phyloP scores from a whole-genome alignment of 306 rosid species.

The Cyclanthera cordifolia region DNA sequence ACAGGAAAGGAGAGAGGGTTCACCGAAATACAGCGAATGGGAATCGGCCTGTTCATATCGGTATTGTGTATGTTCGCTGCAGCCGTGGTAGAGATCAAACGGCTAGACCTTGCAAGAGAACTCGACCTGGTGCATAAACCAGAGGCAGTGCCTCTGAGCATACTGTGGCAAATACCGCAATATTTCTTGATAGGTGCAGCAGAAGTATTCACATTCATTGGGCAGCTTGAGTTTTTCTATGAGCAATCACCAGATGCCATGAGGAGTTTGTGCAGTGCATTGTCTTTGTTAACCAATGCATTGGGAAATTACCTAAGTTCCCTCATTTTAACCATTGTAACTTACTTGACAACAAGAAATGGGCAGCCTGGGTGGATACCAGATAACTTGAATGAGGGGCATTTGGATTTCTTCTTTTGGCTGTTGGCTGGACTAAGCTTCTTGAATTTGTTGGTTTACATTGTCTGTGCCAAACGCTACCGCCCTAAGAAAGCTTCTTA shows the following conservation, averaged over 20 bases:
- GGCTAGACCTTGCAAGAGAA: constrained; percentile 56
- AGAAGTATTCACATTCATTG: constrained; percentile 69
- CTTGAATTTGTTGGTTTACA: constrained; percentile 49
- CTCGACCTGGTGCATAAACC: constrained; percentile 45
- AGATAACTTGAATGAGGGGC: constrained; percentile 71
- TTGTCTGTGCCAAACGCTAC: constrained; percentile 50
- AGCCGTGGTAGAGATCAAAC: constrained; percentile 61
- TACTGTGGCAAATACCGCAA: constrained; percentile 89
- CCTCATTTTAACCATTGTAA: constrained; percentile 59
- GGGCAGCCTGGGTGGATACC: constrained; percentile 78
- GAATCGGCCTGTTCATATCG: constrained; percentile 74
- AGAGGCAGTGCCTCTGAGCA: constrained; percentile 55
- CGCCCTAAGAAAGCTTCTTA: constrained; percentile 65
- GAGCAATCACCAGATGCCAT: constrained; percentile 96
- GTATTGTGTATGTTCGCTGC: constrained; percentile 91
- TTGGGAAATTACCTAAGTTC: constrained; percentile 83
- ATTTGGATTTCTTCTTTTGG: constrained; percentile 81
- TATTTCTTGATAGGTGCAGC: constrained; percentile 85
- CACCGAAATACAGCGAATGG: constrained; percentile 91
- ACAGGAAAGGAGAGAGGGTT: constrained; percentile 84
- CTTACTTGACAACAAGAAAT: constrained; percentile 53
- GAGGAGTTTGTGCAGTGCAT: constrained; percentile 90
- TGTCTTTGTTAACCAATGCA: constrained; percentile 64
- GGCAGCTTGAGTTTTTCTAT: constrained; percentile 91
- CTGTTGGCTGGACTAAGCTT: constrained; percentile 77